Percentiles rank a stretch among this genome's conserved stretches.
Evolutionary conservation across 1,284 basidiomycete species (phyloP).

Genomic region (Ganoderma boninense): DNA sequence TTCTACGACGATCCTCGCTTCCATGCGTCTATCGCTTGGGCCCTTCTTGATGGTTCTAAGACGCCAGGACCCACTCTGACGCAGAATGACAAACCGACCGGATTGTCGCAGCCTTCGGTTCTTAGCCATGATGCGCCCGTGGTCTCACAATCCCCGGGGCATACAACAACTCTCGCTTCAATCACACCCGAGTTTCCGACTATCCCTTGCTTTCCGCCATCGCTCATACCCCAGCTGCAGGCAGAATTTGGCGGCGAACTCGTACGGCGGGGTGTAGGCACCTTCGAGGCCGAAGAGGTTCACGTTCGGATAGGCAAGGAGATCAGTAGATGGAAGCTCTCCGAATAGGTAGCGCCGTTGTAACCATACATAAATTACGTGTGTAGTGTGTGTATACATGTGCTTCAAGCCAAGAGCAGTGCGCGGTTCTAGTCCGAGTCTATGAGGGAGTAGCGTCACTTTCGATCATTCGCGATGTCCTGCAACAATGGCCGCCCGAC

Average conservation of each 20-base stretch:
- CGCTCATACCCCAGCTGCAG: conserved; percentile 58
- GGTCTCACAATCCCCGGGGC: not conserved
- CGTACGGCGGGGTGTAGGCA: conserved; percentile 53
- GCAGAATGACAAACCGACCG: not conserved
- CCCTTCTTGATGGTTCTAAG: conserved; percentile 52
- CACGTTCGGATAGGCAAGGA: conserved; percentile 74
- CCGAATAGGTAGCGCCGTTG: not conserved
- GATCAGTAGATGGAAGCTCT: conserved; percentile 51
- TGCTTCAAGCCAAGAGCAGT: conserved; percentile 2
- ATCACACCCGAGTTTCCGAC: conserved; percentile 46
- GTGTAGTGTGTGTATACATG: not conserved
- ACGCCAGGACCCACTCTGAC: not conserved
- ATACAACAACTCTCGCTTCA: not conserved
- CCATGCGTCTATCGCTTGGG: conserved; percentile 86
- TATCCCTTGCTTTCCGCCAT: conserved; percentile 60
- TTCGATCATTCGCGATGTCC: conserved; percentile 58
- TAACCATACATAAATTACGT: not conserved
- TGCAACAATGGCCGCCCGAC: conserved; percentile 63
- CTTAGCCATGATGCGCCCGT: too few relatives aligned
- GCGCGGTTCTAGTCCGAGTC: not conserved
- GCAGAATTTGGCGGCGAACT: conserved; percentile 47
- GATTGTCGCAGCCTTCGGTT: not conserved
- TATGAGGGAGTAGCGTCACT: conserved; percentile 25
- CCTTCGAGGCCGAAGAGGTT: conserved; percentile 61
- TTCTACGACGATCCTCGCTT: conserved; percentile 81